Percentiles rank a stretch among this genome's conserved stretches.
phyloP scores from a whole-genome alignment of 1,139 yeast species.

The Scheffersomyces illinoinensis region DNA sequence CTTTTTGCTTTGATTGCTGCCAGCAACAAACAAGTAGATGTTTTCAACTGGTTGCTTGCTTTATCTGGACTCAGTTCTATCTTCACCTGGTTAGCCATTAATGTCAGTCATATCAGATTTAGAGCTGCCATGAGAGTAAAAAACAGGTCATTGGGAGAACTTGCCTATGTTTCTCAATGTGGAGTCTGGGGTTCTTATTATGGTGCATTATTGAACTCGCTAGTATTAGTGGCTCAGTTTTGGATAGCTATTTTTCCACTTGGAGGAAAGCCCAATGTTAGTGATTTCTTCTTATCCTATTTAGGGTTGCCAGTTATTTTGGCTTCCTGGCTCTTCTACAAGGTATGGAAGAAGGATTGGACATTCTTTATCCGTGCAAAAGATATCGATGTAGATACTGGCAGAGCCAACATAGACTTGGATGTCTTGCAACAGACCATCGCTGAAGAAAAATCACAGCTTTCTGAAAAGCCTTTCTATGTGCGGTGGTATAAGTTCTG shows the following conservation, averaged over 20 bases:
- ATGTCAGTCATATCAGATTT: conserved; percentile 75
- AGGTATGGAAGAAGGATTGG: conserved; percentile 57
- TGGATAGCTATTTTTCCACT: conserved; percentile 76
- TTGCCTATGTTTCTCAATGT: conserved; percentile 66
- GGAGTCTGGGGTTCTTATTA: conserved; percentile 71
- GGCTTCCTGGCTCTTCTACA: conserved; percentile 57
- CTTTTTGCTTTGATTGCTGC: conserved; percentile 75
- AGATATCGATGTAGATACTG: conserved; percentile 24
- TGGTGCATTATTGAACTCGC: conserved; percentile 59
- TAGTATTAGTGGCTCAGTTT: conserved; percentile 77
- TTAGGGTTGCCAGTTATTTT: conserved; percentile 64
- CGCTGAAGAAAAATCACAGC: conserved; percentile 19
- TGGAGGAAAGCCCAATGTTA: conserved; percentile 56
- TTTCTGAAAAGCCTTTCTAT: conserved; percentile 21
- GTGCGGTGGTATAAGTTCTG: conserved; percentile 19
- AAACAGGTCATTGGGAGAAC: conserved; percentile 64
- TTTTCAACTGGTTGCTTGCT: conserved; percentile 81
- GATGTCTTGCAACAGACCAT: conserved; percentile 23
- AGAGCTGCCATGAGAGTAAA: conserved; percentile 69
- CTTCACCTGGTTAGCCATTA: conserved; percentile 83
- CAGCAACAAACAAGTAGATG: conserved; percentile 58
- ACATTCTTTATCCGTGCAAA: conserved; percentile 22
- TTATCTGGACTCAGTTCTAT: conserved; percentile 81
- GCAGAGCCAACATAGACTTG: conserved; percentile 23
- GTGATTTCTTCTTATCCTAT: conserved; percentile 59